Evolutionary conservation across 164 flowering plant genomes (phyloP), one percentile per base, ranked within the genome.

Genomic region (Nelumbo lutea): DNA sequence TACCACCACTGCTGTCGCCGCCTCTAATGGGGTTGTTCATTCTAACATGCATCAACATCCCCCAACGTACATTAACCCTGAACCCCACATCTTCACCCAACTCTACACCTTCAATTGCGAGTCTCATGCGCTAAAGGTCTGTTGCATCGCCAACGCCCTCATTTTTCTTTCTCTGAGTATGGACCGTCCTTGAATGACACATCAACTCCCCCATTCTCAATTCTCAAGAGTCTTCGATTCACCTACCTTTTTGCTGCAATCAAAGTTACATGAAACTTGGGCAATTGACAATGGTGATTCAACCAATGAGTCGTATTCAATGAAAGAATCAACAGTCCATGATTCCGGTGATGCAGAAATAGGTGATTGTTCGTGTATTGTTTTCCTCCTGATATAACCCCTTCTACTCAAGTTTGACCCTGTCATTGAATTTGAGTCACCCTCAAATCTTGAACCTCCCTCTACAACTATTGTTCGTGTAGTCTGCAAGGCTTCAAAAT

Each of bases 151-250:
- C 27, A 27, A 27, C 27, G 27, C 27, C 27, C 27, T 27, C 27
- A 0, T 27, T 27, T 27, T 27, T 27, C 27, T 27, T 27, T 39
- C 63, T 81, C 85, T 42, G 94, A 81, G 69, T 79, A 83, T 7
- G 91, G 63, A 9, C 98, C 97, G 81, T 93, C 98, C 74, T 89
- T 90, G 13, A 90, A 88, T 57, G 99, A 90, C 14, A 90, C 79
- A 72, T 95, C 93, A 59, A 90, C 85, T n/a, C 85, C 86, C 66
- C 96, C 96, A 79, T 86, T 90, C 48, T 81, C 89, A 64, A 60
- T 65, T 48, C 75, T 77, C 96, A 96, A 90, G 5, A 88, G 88
- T 77, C 79, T 92, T 58, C 98, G 76, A 70, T 83, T 86, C 45
- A 81, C 86, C 73, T 83, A 81, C 68, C 85, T 76, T 5, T 83